phyloP scores from a whole-genome alignment of 1,139 yeast genomes.

The Arxiozyma bovina region DNA sequence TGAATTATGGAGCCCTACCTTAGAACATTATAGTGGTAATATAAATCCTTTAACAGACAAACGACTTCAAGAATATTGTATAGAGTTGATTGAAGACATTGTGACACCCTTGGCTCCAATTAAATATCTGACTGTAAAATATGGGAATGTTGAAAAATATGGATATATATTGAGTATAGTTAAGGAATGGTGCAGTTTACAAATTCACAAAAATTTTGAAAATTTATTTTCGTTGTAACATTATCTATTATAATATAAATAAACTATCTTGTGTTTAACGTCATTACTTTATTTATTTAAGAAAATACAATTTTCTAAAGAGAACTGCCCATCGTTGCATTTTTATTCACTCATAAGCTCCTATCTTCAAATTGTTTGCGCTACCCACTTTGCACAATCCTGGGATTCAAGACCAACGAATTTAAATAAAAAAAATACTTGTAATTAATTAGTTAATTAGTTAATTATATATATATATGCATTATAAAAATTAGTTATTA shows the following conservation, averaged over 20 bases:
- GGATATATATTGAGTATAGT: constrained; percentile 17
- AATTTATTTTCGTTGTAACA: constrained; percentile 7
- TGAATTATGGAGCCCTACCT: constrained; percentile 59
- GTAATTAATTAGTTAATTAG: background rate
- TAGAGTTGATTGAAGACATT: constrained; percentile 20
- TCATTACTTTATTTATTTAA: background rate
- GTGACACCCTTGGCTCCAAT: constrained; percentile 23
- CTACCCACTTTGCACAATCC: background rate
- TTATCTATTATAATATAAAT: background rate
- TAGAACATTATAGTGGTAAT: constrained; percentile 85
- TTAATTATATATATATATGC: background rate
- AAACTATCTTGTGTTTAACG: background rate
- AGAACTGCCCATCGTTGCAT: background rate
- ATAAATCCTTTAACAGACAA: constrained; percentile 14
- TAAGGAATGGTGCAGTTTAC: constrained; percentile 10
- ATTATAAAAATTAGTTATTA: too few relatives aligned
- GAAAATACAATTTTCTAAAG: background rate
- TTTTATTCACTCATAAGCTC: background rate
- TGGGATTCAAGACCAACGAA: background rate
- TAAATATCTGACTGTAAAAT: constrained; percentile 22
- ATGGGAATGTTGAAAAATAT: constrained; percentile 13
- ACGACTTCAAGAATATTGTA: constrained; percentile 18
- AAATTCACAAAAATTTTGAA: constrained; percentile 5
- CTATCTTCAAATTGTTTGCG: too few relatives aligned
- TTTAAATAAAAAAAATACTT: too few relatives aligned